Percentiles rank a stretch among this genome's conserved stretches.
Conservation (phyloP, 768 basidiomycete genomes). For the Ramaria rubella region DNA sequence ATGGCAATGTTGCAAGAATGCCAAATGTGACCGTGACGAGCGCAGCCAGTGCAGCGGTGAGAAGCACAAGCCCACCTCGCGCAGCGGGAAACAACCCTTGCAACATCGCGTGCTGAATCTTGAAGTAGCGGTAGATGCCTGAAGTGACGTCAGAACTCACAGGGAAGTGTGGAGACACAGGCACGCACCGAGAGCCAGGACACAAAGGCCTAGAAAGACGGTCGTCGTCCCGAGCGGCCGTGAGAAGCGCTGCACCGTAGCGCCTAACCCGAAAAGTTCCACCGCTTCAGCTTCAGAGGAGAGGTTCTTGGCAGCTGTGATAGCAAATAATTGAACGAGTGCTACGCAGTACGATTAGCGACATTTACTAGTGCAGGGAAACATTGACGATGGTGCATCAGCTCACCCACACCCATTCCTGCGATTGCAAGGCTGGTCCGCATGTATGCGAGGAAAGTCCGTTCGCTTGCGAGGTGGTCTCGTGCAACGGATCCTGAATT, state of each 20-base stretch:
- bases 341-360: constrained; percentile 23
- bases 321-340: constrained; percentile 41
- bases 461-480: constrained; percentile 46
- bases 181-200: constrained; percentile 28
- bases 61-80: constrained; percentile 25
- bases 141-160: not conserved
- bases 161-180: not conserved
- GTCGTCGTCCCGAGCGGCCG: constrained; percentile 41
- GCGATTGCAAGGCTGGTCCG: constrained; percentile 43
- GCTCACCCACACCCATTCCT: constrained; percentile 44
- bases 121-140: constrained; percentile 36
- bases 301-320: constrained; percentile 24
- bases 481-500: constrained; percentile 45
- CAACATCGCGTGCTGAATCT: constrained; percentile 31
- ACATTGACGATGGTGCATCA: not conserved
- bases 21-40: constrained; percentile 23
- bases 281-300: not conserved
- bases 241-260: constrained; percentile 22
- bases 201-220: constrained; percentile 30
- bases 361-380: not conserved
- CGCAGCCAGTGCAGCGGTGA: constrained; percentile 25
- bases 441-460: constrained; percentile 47
- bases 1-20: not conserved
- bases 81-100: constrained; percentile 38
- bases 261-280: not conserved